Conservation (phyloP, 73 alveolate genomes). For the Tetrahymena elliotti region DNA sequence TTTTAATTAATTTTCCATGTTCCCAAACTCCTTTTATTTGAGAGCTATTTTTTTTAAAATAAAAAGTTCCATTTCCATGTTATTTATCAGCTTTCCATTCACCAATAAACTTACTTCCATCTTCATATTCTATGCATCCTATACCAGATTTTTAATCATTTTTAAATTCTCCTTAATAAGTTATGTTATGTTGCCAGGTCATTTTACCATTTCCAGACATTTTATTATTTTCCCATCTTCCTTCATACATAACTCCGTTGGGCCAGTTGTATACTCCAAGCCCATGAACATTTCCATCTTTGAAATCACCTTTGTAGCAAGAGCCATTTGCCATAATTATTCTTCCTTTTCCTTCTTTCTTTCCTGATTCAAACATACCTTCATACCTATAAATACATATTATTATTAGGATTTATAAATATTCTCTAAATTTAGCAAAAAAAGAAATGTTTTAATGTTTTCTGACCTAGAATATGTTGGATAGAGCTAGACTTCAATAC, state of each 20-base stretch:
- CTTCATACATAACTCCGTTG: constrained; percentile 42
- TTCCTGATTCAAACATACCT: constrained; percentile 47
- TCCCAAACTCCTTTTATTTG: neutral
- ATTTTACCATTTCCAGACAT: constrained; percentile 48
- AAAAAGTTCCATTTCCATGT: neutral
- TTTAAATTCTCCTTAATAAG: constrained; percentile 58
- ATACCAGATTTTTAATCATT: constrained; percentile 42
- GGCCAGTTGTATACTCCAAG: constrained; percentile 46
- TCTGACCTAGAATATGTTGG: neutral
- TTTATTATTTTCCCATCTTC: constrained; percentile 44
- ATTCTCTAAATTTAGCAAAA: neutral
- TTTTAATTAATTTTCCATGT: neutral
- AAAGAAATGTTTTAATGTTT: too few relatives aligned
- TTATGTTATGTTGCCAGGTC: constrained; percentile 53
- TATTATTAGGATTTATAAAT: neutral
- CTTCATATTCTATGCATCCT: constrained; percentile 14
- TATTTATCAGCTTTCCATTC: neutral
- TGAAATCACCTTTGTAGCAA: constrained; percentile 46
- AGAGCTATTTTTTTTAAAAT: neutral
- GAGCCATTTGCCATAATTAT: constrained; percentile 41
- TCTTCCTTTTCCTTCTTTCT: constrained; percentile 59
- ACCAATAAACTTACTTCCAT: neutral
- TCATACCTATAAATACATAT: constrained; percentile 18
- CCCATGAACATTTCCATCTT: constrained; percentile 26
- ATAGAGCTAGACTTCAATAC: neutral